phyloP scores from a whole-genome alignment of 83 land plant species.

The Thuja plicata region DNA sequence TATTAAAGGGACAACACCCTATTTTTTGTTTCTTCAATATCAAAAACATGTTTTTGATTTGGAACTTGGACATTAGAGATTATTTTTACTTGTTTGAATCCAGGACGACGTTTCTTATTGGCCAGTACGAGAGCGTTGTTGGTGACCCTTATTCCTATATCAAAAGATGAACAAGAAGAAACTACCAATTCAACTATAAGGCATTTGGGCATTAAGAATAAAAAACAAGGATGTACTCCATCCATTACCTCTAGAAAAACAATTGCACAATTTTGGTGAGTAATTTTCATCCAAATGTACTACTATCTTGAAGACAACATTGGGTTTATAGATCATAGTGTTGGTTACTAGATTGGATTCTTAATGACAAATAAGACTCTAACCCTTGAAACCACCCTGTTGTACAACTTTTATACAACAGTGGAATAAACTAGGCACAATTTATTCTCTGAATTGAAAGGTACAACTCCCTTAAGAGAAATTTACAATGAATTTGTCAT shows the following conservation, averaged over 20 bases:
- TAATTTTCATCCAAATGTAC: not conserved
- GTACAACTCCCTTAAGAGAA: too few relatives aligned
- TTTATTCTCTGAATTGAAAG: too few relatives aligned
- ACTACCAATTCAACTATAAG: not conserved
- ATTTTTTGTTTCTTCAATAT: too few relatives aligned
- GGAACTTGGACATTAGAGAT: not conserved
- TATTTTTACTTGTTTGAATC: not conserved
- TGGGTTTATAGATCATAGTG: not conserved
- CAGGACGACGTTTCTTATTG: not conserved
- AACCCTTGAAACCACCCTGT: too few relatives aligned
- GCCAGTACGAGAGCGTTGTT: not conserved
- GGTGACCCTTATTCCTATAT: not conserved
- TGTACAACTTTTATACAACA: too few relatives aligned
- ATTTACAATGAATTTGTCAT: too few relatives aligned
- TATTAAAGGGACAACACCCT: too few relatives aligned
- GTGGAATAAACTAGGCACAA: too few relatives aligned
- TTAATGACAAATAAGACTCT: too few relatives aligned
- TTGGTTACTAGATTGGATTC: too few relatives aligned
- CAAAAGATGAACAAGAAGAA: not conserved
- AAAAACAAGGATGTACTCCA: not conserved
- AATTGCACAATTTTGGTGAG: not conserved
- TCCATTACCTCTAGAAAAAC: not conserved
- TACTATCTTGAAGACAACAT: not conserved
- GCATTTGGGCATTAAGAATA: not conserved
- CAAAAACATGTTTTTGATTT: not conserved